Conservation (phyloP, 345 rosid genomes). For the Physaria fendleri region DNA sequence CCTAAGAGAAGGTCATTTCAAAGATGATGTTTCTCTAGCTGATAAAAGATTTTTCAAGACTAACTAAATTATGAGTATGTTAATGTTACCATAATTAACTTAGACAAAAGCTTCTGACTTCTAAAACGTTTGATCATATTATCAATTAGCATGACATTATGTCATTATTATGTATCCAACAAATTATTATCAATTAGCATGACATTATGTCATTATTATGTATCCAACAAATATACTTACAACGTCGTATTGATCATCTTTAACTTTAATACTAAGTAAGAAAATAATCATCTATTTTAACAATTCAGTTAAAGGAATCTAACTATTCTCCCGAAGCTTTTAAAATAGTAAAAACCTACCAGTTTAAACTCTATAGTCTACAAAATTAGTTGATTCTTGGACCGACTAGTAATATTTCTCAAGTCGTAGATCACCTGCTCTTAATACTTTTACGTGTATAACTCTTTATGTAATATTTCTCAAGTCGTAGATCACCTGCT, state of each 20-base stretch:
- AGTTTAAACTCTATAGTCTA: background rate
- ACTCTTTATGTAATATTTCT: too few species aligned
- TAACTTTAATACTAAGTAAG: background rate
- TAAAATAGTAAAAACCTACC: background rate
- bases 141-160: conserved; percentile 5
- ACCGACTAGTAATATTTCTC: background rate
- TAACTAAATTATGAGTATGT: background rate
- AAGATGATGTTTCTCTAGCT: background rate
- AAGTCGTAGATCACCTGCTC: background rate
- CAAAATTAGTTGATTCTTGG: background rate
- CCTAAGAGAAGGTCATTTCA: too few species aligned
- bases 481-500: too few species aligned
- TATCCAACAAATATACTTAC: background rate
- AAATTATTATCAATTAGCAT: background rate
- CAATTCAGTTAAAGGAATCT: background rate
- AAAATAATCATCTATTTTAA: background rate
- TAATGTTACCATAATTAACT: background rate
- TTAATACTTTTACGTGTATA: background rate
- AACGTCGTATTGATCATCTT: background rate
- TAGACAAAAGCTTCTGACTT: conserved; percentile 7
- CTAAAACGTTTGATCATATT: conserved; percentile 2
- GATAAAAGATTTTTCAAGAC: background rate
- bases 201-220: conserved; percentile 11
- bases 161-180: conserved; percentile 15
- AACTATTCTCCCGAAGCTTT: background rate